Conservation (phyloP, 1,284 basidiomycete species). For the Leccinum subrobustum region DNA sequence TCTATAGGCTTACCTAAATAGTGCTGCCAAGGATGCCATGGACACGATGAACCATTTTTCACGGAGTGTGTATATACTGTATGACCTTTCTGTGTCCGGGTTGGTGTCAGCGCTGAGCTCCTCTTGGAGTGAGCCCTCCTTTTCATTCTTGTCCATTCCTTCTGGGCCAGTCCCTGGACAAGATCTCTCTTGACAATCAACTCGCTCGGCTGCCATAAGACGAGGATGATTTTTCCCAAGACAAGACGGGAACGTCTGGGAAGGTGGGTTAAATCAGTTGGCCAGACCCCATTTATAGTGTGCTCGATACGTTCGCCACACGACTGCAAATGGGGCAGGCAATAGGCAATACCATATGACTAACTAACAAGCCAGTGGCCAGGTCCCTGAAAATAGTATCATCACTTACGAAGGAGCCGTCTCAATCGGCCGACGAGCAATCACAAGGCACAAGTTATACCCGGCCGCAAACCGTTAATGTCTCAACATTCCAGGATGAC, state of each 20-base stretch:
- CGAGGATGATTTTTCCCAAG: background rate
- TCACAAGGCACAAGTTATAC: background rate
- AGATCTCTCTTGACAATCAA: slow-evolving; percentile 4
- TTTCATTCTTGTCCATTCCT: background rate
- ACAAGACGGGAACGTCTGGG: background rate
- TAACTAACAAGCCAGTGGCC: background rate
- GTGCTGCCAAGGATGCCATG: slow-evolving; percentile 52
- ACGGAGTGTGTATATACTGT: slow-evolving; percentile 50
- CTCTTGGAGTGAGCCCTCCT: background rate
- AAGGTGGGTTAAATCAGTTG: background rate
- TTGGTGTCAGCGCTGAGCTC: background rate
- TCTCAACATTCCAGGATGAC: no score
- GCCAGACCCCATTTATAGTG: background rate
- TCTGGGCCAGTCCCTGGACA: background rate
- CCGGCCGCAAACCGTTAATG: background rate
- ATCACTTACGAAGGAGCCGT: background rate
- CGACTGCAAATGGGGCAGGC: background rate
- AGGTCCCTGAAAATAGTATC: background rate
- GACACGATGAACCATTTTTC: slow-evolving; percentile 72
- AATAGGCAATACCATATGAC: background rate
- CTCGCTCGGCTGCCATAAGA: slow-evolving; percentile 4
- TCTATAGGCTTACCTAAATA: slow-evolving; percentile 52
- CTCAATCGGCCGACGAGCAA: background rate
- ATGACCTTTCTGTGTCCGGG: slow-evolving; percentile 32
- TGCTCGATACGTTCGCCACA: background rate